Evolutionary conservation across 2,329 filamentous ascomycete species (phyloP), one percentile per base, ranked within the genome.

Genomic region (Aspergillus pseudoglaucus): DNA sequence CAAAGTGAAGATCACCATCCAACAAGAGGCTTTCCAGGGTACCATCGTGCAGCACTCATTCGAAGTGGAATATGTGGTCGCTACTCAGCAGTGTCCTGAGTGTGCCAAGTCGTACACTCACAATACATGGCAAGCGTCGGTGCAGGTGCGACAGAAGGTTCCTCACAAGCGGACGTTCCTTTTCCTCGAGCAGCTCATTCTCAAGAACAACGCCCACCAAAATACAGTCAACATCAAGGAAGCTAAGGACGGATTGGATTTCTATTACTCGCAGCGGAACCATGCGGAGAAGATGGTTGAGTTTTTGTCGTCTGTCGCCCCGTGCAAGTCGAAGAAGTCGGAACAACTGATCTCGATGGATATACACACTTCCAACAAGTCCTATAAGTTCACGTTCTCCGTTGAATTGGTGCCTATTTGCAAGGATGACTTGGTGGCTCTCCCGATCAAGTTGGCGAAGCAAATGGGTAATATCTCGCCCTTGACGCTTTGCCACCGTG

Each of bases 221-320:
- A 90, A 98, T 58, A 93, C 91, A 1, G 90, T 96, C 71, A 98
- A 97, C 68, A 98, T 98, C 73, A 96, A 94, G 67, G 93, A 98
- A 72, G 87, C 88, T 23, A 90, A 90, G 70, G 90, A 96, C 59
- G 93, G 93, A 1, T 84, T 98, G 50, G 93, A 98, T 67, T 98
- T 98, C 69, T 98, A 85, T 77, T 98, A 93, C 64, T 80, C 88
- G 0, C 83, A 87, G 49, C 79, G 88, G 60, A 98, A 96, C 63
- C 87, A 95, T 59, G 91, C 90, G 6, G 89, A 95, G 63, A 90
- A 88, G 62, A 91, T 95, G 66, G 82, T 94, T 52, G 90, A 97
- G 69, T 95, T 96, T 67, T 75, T 96, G 52, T 83, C 82, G 58
- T 91, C 89, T 0, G 85, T 94, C 12, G 81, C 84, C 1, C 90